Conservation (phyloP, 257 asterid genomes). For the Solanum verrucosum region DNA sequence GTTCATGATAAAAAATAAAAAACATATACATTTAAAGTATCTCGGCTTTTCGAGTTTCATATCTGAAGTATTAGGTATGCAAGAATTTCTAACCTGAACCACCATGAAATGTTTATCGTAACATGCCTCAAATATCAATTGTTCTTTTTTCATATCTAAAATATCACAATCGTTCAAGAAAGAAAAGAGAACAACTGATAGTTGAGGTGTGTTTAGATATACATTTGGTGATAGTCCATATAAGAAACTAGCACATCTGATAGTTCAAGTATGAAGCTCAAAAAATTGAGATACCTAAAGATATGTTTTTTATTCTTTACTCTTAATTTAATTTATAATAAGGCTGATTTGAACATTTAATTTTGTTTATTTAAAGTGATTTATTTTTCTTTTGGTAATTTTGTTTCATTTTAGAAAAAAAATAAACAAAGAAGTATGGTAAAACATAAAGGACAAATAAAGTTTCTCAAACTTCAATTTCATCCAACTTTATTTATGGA, state of each 20-base stretch:
- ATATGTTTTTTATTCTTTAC: neutral
- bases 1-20: no score
- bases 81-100: neutral
- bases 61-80: neutral
- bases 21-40: neutral
- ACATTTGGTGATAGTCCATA: neutral
- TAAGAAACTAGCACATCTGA: neutral
- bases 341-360: neutral
- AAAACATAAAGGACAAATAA: neutral
- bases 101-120: neutral
- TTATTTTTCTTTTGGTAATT: neutral
- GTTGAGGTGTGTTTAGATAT: neutral
- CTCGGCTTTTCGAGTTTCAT: neutral
- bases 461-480: neutral
- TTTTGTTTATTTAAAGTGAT: neutral
- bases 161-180: neutral
- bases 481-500: neutral
- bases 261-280: neutral
- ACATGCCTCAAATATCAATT: neutral
- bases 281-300: neutral
- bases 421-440: neutral
- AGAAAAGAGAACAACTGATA: neutral
- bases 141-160: no score
- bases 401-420: neutral
- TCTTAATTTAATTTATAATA: neutral